Conservation (phyloP, 805 yeast species). For the Wickerhamomyces hampshirensis region DNA sequence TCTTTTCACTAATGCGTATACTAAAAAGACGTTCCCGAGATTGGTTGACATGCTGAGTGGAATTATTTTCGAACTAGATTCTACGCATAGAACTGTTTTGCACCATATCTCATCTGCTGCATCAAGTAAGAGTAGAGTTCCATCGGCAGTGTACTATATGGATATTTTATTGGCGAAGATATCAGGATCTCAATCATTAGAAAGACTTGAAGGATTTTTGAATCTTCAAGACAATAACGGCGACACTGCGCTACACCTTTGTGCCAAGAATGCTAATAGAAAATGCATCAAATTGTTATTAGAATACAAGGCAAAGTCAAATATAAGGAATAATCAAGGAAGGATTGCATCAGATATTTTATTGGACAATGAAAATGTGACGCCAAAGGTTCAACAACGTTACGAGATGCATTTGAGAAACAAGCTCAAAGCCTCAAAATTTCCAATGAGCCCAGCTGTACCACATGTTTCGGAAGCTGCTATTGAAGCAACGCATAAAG, state of each 20-base stretch:
- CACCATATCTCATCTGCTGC: constrained; percentile 81
- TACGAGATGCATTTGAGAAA: constrained; percentile 20
- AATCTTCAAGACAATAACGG: constrained; percentile 74
- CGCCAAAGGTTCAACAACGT: constrained; percentile 21
- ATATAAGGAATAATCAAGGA: constrained; percentile 33
- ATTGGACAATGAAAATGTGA: constrained; percentile 22
- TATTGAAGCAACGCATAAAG: constrained; percentile 44
- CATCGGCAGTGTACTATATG: constrained; percentile 79
- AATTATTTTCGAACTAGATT: constrained; percentile 75
- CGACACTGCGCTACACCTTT: constrained; percentile 73
- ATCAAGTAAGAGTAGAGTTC: constrained; percentile 58
- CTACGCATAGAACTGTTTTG: constrained; percentile 67
- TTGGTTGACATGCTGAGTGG: constrained; percentile 72
- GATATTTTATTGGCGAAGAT: constrained; percentile 72
- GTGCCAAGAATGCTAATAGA: constrained; percentile 55
- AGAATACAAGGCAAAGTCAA: constrained; percentile 43
- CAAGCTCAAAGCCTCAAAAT: constrained; percentile 7
- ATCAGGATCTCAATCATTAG: constrained; percentile 56
- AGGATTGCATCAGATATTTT: constrained; percentile 22
- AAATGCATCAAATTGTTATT: constrained; percentile 45
- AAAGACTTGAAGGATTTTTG: constrained; percentile 52
- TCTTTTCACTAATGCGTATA: constrained; percentile 82
- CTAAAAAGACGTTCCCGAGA: constrained; percentile 72
- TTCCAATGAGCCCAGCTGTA: constrained; percentile 16
- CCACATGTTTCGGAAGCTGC: constrained; percentile 52